Conservation (phyloP, 257 asterid genomes). For the Dorcoceras hygrometricum region DNA sequence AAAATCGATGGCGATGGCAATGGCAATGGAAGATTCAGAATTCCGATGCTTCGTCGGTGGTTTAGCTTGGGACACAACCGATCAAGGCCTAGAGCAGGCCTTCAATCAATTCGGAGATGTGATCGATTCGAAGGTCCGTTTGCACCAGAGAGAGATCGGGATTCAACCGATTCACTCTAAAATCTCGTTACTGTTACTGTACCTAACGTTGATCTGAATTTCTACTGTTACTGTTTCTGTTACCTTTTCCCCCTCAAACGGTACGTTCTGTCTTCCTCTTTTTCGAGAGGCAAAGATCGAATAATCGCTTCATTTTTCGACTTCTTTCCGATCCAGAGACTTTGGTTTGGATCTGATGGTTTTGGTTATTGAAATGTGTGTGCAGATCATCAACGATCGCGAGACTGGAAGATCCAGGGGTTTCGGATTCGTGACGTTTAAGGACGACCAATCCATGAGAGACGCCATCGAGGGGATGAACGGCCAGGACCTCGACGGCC, state of each 20-base stretch:
- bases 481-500: conserved; percentile 83
- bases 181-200: conserved; percentile 44
- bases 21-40: conserved; percentile 65
- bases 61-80: conserved; percentile 85
- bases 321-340: conserved; percentile 7
- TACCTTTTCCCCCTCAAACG: conserved; percentile 37
- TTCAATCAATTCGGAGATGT: conserved; percentile 65
- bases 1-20: no score
- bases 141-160: conserved; percentile 59
- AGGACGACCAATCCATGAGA: conserved; percentile 71
- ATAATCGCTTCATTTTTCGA: conserved; percentile 29
- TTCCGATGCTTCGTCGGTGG: conserved; percentile 95
- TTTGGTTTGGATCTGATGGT: conserved; percentile 15
- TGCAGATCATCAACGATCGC: conserved; percentile 41
- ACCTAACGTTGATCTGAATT: conserved; percentile 20
- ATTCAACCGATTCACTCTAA: conserved; percentile 55
- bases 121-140: conserved; percentile 85
- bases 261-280: conserved; percentile 86
- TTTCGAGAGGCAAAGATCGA: conserved; percentile 53
- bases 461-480: conserved; percentile 80
- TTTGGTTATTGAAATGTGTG: neutral
- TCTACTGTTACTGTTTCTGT: conserved; percentile 20
- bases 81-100: conserved; percentile 55
- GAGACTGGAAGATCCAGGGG: conserved; percentile 43
- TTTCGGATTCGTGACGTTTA: conserved; percentile 69